These are phyloP conservation scores for Diaporthe aspalathi DNA, from an alignment of 2,329 filamentous ascomycete genomes.

Conservation along the genomic window DNA sequence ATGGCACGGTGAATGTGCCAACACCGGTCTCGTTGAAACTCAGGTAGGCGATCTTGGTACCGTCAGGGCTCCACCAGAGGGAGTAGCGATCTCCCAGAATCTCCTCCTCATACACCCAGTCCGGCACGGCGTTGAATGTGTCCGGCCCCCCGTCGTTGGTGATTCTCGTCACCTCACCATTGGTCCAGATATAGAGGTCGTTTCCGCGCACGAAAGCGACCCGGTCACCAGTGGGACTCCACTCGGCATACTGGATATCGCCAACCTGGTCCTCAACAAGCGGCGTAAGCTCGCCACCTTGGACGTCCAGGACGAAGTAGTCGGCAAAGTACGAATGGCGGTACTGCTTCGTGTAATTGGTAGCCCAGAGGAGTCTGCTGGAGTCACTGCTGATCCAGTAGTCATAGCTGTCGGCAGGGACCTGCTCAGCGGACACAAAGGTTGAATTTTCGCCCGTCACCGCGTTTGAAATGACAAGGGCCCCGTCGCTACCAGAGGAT, in stretches of 20 bases:
- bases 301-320: conserved; percentile 72
- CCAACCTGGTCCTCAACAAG: conserved; percentile 69
- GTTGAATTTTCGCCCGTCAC: conserved; percentile 66
- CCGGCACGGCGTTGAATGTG: conserved; percentile 72
- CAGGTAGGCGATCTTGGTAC: conserved; percentile 64
- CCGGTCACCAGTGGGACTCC: conserved; percentile 67
- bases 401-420: conserved; percentile 65
- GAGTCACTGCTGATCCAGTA: conserved; percentile 73
- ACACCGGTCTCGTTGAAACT: conserved; percentile 75
- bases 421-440: conserved; percentile 67
- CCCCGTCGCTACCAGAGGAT: background rate
- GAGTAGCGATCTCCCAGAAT: conserved; percentile 63
- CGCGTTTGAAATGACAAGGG: conserved; percentile 7
- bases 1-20: conserved; percentile 72
- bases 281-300: conserved; percentile 64
- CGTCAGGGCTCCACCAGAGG: conserved; percentile 69
- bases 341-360: conserved; percentile 76
- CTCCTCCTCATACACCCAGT: conserved; percentile 74
- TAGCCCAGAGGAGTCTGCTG: conserved; percentile 69
- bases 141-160: conserved; percentile 71
- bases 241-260: conserved; percentile 74
- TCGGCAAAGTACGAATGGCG: conserved; percentile 76
- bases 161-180: conserved; percentile 66
- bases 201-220: conserved; percentile 77
- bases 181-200: conserved; percentile 69